Percentiles rank a stretch among this genome's conserved stretches.
Conservation (phyloP, 2,329 filamentous ascomycete species). For the Pseudogymnoascus destructans region DNA sequence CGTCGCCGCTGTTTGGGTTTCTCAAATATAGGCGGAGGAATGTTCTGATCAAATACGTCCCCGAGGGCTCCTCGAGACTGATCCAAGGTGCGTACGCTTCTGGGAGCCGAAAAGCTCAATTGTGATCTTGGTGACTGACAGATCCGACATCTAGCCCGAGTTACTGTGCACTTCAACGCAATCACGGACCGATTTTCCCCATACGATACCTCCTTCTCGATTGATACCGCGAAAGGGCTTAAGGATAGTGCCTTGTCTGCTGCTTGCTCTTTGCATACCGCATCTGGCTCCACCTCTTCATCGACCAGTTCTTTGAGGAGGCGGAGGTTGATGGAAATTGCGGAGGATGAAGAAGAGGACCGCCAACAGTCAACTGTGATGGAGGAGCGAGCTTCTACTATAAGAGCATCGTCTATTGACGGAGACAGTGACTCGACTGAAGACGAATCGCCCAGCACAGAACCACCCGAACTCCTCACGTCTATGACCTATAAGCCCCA, state of each 20-base stretch:
- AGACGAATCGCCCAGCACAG: neutral
- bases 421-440: neutral
- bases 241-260: constrained; percentile 79
- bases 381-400: constrained; percentile 29
- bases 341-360: constrained; percentile 81
- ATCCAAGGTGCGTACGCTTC: constrained; percentile 60
- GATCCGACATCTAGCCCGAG: constrained; percentile 52
- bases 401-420: constrained; percentile 18
- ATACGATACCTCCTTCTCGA: constrained; percentile 73
- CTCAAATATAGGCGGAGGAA: constrained; percentile 80
- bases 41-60: constrained; percentile 84
- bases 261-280: constrained; percentile 79
- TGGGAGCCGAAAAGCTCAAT: constrained; percentile 3
- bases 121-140: constrained; percentile 17
- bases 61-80: constrained; percentile 78
- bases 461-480: neutral
- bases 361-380: constrained; percentile 45
- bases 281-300: constrained; percentile 73
- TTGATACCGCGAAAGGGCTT: constrained; percentile 62
- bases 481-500: neutral
- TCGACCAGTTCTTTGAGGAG: constrained; percentile 68
- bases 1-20: constrained; percentile 83
- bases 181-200: constrained; percentile 64
- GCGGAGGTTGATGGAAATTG: constrained; percentile 76
- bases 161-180: constrained; percentile 58